Evolutionary conservation across 345 rosid species (phyloP).

Genomic region (Populus pruinosa): DNA sequence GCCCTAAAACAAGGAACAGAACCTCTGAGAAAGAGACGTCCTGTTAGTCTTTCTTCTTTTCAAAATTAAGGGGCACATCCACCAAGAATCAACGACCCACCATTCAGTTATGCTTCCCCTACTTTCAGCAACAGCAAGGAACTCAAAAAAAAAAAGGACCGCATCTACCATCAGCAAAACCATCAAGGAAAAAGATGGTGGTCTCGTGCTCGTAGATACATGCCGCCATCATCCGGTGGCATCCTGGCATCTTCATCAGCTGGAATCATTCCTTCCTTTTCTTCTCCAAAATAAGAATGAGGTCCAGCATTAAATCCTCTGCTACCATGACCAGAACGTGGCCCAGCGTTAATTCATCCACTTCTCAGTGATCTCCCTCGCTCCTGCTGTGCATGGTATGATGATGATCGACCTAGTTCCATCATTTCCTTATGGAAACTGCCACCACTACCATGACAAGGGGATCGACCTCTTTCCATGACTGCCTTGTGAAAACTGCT

Average conservation of each 20-base stretch:
- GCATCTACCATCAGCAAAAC: not conserved
- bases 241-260: constrained; percentile 9
- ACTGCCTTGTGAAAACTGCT: constrained; percentile 17
- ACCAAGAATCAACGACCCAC: constrained; percentile 16
- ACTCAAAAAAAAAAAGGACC: not conserved
- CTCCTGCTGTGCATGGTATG: not conserved
- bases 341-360: not conserved
- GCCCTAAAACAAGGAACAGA: not conserved
- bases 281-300: constrained; percentile 17
- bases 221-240: not conserved
- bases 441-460: constrained; percentile 16
- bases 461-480: constrained; percentile 15
- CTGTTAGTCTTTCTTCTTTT: not conserved
- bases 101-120: not conserved
- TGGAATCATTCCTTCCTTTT: constrained; percentile 43
- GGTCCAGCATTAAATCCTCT: constrained; percentile 6
- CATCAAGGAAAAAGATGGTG: not conserved
- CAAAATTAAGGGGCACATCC: not conserved
- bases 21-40: not conserved
- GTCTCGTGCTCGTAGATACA: not conserved
- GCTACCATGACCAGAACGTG: not conserved
- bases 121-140: not conserved
- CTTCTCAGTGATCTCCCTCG: constrained; percentile 3
- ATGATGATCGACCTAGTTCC: not conserved
- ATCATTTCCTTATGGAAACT: constrained; percentile 14